phyloP scores from a whole-genome alignment of 2,329 filamentous ascomycete species.

The Pestalotiopsis sp. region DNA sequence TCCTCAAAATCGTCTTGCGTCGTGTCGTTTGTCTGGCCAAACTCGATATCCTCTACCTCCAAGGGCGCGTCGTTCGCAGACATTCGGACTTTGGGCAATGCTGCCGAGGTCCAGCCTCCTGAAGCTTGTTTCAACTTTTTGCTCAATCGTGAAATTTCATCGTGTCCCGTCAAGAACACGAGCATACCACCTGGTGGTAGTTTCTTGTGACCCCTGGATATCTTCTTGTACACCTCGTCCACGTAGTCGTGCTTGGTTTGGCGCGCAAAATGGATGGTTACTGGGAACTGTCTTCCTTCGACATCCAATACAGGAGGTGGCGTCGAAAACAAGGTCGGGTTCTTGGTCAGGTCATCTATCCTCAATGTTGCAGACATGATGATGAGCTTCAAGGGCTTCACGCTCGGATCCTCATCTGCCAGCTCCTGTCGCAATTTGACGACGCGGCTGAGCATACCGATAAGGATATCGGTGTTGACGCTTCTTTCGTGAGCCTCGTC shows the following conservation, averaged over 20 bases:
- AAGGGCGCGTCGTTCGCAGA: slow-evolving; percentile 77
- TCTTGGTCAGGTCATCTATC: slow-evolving; percentile 88
- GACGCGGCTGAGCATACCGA: slow-evolving; percentile 93
- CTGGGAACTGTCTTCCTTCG: slow-evolving; percentile 88
- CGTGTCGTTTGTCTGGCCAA: slow-evolving; percentile 73
- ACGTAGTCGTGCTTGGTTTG: slow-evolving; percentile 86
- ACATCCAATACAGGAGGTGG: slow-evolving; percentile 85
- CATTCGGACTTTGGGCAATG: slow-evolving; percentile 71
- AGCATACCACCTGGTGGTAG: slow-evolving; percentile 89
- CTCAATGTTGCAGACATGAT: slow-evolving; percentile 98
- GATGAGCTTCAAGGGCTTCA: slow-evolving; percentile 84
- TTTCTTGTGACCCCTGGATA: slow-evolving; percentile 85
- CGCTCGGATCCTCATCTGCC: slow-evolving; percentile 68
- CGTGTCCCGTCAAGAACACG: slow-evolving; percentile 91
- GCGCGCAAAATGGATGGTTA: slow-evolving; percentile 86
- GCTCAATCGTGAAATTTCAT: slow-evolving; percentile 84
- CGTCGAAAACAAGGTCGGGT: slow-evolving; percentile 74
- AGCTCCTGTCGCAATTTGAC: slow-evolving; percentile 81
- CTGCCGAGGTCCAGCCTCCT: slow-evolving; percentile 58
- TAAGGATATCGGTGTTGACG: slow-evolving; percentile 97
- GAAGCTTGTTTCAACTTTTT: slow-evolving; percentile 75
- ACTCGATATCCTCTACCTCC: slow-evolving; percentile 85
- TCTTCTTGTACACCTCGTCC: slow-evolving; percentile 86
- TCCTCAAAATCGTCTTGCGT: slow-evolving; percentile 63
- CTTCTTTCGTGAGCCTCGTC: slow-evolving; percentile 98